These are phyloP conservation scores for Phytophthora idaei DNA, from an alignment of 352 stramenopile genomes.

Conservation along the genomic window DNA sequence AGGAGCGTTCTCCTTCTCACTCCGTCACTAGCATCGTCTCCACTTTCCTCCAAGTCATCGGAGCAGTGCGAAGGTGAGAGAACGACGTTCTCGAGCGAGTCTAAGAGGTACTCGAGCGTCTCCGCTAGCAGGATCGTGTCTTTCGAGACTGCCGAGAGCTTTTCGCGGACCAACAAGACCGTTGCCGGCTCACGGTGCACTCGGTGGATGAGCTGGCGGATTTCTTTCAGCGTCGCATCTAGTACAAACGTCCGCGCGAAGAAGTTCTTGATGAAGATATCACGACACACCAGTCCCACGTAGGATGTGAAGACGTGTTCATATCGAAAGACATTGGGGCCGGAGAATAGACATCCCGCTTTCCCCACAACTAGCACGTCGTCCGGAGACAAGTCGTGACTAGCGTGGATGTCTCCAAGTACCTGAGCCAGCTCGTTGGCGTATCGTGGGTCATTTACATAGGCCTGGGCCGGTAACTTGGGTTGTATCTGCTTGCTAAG, in stretches of 20 bases:
- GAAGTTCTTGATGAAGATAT: conserved; percentile 98
- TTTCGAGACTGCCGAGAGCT: conserved; percentile 92
- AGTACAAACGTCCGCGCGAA: conserved; percentile 97
- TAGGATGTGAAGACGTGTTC: conserved; percentile 96
- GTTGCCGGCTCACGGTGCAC: conserved; percentile 87
- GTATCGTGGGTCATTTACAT: conserved; percentile 94
- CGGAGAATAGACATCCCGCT: conserved; percentile 93
- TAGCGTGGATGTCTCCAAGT: conserved; percentile 93
- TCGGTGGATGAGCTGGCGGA: conserved; percentile 89
- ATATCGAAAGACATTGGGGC: conserved; percentile 95
- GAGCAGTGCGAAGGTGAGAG: conserved; percentile 29
- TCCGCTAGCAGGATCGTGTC: conserved; percentile 96
- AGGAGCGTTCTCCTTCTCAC: conserved; percentile 17
- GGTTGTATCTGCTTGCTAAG: conserved; percentile 97
- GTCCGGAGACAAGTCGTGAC: conserved; percentile 95
- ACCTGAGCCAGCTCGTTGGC: conserved; percentile 97
- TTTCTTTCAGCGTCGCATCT: conserved; percentile 95
- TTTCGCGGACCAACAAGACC: conserved; percentile 87
- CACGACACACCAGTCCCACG: conserved; percentile 95
- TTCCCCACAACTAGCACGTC: conserved; percentile 96
- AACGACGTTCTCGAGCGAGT: conserved; percentile 93
- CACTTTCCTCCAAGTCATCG: conserved; percentile 36
- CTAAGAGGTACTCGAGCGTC: conserved; percentile 95
- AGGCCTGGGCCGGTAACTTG: conserved; percentile 95
- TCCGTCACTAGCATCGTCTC: conserved; percentile 48